These are phyloP conservation scores for Penicillium bialowiezense DNA, from an alignment of 495 filamentous ascomycete species.

Conservation along the genomic window DNA sequence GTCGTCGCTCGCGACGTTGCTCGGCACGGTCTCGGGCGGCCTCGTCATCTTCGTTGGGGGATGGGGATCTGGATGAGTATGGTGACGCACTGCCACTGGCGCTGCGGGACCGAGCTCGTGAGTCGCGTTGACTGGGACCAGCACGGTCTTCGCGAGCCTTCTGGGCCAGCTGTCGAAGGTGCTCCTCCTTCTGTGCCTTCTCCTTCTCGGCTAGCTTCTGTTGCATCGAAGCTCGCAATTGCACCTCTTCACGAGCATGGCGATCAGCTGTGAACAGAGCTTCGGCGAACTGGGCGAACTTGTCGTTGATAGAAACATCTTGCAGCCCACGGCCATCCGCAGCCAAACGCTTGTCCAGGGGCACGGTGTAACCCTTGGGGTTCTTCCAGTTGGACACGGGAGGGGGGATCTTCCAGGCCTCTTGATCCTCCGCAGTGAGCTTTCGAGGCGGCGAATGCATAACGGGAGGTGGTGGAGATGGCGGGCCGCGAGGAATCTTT, in stretches of 20 bases:
- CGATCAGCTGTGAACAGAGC: slow-evolving; percentile 90
- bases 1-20: slow-evolving; percentile 71
- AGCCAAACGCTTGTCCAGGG: slow-evolving; percentile 94
- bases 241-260: slow-evolving; percentile 93
- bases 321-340: slow-evolving; percentile 90
- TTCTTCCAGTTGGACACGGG: slow-evolving; percentile 99
- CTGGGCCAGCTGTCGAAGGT: slow-evolving; percentile 84
- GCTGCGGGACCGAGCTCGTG: slow-evolving; percentile 43
- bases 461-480: slow-evolving; percentile 86
- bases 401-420: slow-evolving; percentile 93
- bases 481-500: slow-evolving; percentile 94
- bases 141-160: slow-evolving; percentile 82
- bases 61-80: slow-evolving; percentile 55
- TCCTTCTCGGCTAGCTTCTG: slow-evolving; percentile 96
- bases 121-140: slow-evolving; percentile 46
- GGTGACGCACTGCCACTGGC: slow-evolving; percentile 53
- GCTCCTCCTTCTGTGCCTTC: slow-evolving; percentile 88
- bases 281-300: slow-evolving; percentile 95
- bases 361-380: slow-evolving; percentile 95
- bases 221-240: slow-evolving; percentile 90
- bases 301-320: slow-evolving; percentile 97
- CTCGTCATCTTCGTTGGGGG: slow-evolving; percentile 62
- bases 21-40: slow-evolving; percentile 70
- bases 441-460: slow-evolving; percentile 96
- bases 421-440: slow-evolving; percentile 94